Percentiles rank a stretch among this genome's conserved stretches.
These are phyloP conservation scores for Chaetomium sp. DNA, from an alignment of 2,329 filamentous ascomycete species.

Conservation along the genomic window DNA sequence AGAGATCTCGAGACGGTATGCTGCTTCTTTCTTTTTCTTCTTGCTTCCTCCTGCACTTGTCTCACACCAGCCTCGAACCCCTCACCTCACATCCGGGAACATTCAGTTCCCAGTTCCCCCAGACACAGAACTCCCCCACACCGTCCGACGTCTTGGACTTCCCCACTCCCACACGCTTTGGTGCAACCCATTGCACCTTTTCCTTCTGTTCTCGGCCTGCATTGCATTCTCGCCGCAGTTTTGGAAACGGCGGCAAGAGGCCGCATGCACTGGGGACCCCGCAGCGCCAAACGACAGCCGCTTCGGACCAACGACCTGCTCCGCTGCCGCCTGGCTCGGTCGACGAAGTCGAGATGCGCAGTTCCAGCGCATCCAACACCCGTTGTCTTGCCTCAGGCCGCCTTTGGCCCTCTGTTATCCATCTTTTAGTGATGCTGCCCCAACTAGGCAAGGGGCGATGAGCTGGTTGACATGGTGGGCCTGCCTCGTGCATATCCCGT, in stretches of 20 bases:
- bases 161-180: conserved; percentile 14
- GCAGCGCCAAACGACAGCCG: conserved; percentile 4
- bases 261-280: conserved; percentile 11
- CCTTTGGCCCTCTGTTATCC: conserved; percentile 14
- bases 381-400: conserved; percentile 5
- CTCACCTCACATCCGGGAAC: conserved; percentile 1
- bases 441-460: conserved; percentile 40
- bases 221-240: conserved; percentile 18
- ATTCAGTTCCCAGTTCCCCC: not conserved
- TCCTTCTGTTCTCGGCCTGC: conserved; percentile 13
- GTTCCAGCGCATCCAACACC: conserved; percentile 13
- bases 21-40: conserved; percentile 21
- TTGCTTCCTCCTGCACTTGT: not conserved
- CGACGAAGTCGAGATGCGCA: conserved; percentile 19
- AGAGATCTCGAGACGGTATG: conserved; percentile 21
- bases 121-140: conserved; percentile 9
- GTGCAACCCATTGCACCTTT: not conserved
- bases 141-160: conserved; percentile 17
- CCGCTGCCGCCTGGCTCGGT: conserved; percentile 20
- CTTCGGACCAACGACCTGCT: conserved; percentile 3
- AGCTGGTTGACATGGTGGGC: conserved; percentile 50
- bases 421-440: conserved; percentile 32
- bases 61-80: conserved; percentile 10
- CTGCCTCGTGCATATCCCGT: conserved; percentile 59
- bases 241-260: conserved; percentile 19